phyloP scores from a whole-genome alignment of 441 rosid genomes.

The Populus hybrid region DNA sequence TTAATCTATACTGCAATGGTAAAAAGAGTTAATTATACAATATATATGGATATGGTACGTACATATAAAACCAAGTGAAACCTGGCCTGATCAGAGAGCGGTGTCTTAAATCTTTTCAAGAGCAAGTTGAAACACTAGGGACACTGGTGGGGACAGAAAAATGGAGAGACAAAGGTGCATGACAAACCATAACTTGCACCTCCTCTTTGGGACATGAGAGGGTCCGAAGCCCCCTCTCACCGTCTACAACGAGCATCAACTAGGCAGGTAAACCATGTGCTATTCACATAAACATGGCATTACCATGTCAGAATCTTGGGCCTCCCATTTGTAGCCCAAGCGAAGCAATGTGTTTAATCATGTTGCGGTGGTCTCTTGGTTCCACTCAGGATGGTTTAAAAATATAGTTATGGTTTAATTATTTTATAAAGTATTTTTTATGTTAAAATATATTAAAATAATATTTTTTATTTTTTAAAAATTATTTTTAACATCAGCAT shows the following conservation, averaged over 20 bases:
- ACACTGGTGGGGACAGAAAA: conserved; percentile 10
- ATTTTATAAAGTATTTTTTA: too few species aligned
- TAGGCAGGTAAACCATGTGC: conserved; percentile 36
- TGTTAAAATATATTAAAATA: too few species aligned
- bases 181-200: conserved; percentile 37
- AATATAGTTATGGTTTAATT: too few species aligned
- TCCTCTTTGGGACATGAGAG: conserved; percentile 14
- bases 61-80: background rate
- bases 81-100: background rate
- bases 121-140: conserved; percentile 16
- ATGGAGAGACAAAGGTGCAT: conserved; percentile 43
- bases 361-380: background rate
- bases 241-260: conserved; percentile 3
- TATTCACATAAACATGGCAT: background rate
- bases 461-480: too few species aligned
- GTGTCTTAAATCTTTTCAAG: background rate
- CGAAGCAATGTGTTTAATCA: background rate
- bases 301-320: conserved; percentile 13
- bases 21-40: background rate
- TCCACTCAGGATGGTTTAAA: background rate
- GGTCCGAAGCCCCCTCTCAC: conserved; percentile 14
- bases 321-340: background rate
- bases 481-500: too few species aligned
- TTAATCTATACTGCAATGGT: background rate
- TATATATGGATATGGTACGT: too few species aligned